phyloP scores from a whole-genome alignment of 2,329 filamentous ascomycete species.

The Raffaelea arxii region DNA sequence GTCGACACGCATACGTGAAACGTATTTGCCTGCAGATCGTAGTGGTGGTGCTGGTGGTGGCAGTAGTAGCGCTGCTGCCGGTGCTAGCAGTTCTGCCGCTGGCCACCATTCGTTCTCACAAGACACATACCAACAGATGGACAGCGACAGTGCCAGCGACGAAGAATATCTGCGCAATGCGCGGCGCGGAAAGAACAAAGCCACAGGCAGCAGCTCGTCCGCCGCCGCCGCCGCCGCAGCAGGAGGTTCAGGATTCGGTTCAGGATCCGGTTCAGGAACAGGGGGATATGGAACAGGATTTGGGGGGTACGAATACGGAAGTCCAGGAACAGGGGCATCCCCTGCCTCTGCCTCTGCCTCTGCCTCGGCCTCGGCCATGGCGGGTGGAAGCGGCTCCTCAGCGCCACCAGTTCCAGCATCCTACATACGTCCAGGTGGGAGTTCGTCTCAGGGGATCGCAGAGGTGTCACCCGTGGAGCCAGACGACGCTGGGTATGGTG shows the following conservation, averaged over 20 bases:
- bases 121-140: too few species aligned
- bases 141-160: constrained; percentile 8
- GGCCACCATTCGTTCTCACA: too few species aligned
- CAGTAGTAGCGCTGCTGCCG: constrained; percentile 1
- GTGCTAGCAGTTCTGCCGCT: background rate
- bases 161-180: constrained; percentile 9
- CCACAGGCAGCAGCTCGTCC: background rate
- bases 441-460: background rate
- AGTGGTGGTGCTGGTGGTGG: background rate
- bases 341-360: constrained; percentile 1
- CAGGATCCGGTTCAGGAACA: too few species aligned
- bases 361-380: background rate
- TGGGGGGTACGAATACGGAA: too few species aligned
- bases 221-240: background rate
- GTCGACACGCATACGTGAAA: constrained; percentile 6
- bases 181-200: constrained; percentile 1
- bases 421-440: constrained; percentile 1
- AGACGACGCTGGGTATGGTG: background rate
- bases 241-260: too few species aligned
- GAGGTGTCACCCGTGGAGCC: background rate
- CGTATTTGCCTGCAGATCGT: background rate
- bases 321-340: too few species aligned
- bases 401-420: background rate
- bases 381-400: too few species aligned
- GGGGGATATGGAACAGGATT: too few species aligned